These are phyloP conservation scores for Sporobolomyces pararoseus DNA, from an alignment of 768 basidiomycete species.

Conservation along the genomic window DNA sequence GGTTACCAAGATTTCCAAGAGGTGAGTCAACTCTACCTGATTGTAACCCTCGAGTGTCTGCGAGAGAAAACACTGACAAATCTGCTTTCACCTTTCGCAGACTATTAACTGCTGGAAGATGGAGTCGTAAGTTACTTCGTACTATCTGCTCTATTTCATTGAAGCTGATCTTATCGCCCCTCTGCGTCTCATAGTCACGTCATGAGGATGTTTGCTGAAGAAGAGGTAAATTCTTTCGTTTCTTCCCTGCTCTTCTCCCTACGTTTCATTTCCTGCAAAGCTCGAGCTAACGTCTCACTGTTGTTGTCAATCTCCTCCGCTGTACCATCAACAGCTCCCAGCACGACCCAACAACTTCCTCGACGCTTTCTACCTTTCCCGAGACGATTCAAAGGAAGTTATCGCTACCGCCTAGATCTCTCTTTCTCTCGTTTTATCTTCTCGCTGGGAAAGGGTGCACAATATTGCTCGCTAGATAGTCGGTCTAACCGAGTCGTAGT, in stretches of 20 bases:
- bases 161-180: neutral
- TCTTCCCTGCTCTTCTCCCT: neutral
- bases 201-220: slow-evolving; percentile 37
- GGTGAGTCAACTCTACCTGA: slow-evolving; percentile 49
- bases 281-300: too few species aligned
- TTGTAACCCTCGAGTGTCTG: too few species aligned
- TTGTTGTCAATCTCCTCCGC: too few species aligned
- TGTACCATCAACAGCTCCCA: too few species aligned
- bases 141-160: neutral
- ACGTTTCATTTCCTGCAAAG: neutral
- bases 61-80: too few species aligned
- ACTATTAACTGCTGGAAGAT: slow-evolving; percentile 45
- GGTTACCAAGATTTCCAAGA: slow-evolving; percentile 85
- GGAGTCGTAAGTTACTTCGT: slow-evolving; percentile 27
- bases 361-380: slow-evolving; percentile 41
- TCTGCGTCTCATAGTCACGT: slow-evolving; percentile 18
- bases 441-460: neutral
- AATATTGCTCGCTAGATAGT: too few species aligned
- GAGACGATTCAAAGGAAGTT: slow-evolving; percentile 40
- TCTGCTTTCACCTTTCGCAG: too few species aligned
- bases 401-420: slow-evolving; percentile 34
- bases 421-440: neutral
- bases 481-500: too few species aligned
- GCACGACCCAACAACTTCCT: slow-evolving; percentile 42
- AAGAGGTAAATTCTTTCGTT: slow-evolving; percentile 34